Evolutionary conservation across 495 filamentous ascomycete genomes (phyloP).

Genomic region (Xylaria bambusicola): DNA sequence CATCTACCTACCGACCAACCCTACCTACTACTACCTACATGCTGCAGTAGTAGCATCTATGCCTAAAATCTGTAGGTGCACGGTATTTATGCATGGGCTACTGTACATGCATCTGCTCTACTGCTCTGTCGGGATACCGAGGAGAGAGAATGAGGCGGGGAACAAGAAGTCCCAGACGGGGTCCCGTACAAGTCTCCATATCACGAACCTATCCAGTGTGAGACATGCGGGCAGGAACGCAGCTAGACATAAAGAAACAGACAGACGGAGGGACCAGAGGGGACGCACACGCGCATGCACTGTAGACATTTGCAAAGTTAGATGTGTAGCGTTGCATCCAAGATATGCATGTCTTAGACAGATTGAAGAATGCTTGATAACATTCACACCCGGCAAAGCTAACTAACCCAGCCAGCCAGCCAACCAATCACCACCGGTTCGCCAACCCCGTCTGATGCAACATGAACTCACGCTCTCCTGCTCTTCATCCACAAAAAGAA

Average conservation of each 20-base stretch:
- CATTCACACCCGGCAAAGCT: too few species aligned
- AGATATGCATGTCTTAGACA: constrained; percentile 38
- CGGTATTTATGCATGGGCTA: constrained; percentile 13
- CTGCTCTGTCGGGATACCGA: constrained; percentile 3
- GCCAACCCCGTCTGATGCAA: neutral
- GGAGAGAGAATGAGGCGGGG: constrained; percentile 13
- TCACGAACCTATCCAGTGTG: neutral
- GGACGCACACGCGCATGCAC: neutral
- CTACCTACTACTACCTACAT: too few species aligned
- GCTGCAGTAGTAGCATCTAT: neutral
- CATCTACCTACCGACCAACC: too few species aligned
- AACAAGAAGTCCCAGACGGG: constrained; percentile 9
- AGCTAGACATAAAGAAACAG: neutral
- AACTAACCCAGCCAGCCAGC: too few species aligned
- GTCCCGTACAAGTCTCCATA: neutral
- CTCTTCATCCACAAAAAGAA: constrained; percentile 2
- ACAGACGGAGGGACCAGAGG: neutral
- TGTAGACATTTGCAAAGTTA: neutral
- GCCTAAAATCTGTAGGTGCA: constrained; percentile 1
- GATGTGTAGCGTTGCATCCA: constrained; percentile 3
- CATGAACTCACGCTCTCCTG: too few species aligned
- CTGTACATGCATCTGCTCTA: constrained; percentile 14
- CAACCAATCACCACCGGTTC: too few species aligned
- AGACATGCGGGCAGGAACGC: neutral
- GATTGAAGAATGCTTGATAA: too few species aligned